phyloP scores from a whole-genome alignment of 805 yeast species.

The Monosporozyma aerobia region DNA sequence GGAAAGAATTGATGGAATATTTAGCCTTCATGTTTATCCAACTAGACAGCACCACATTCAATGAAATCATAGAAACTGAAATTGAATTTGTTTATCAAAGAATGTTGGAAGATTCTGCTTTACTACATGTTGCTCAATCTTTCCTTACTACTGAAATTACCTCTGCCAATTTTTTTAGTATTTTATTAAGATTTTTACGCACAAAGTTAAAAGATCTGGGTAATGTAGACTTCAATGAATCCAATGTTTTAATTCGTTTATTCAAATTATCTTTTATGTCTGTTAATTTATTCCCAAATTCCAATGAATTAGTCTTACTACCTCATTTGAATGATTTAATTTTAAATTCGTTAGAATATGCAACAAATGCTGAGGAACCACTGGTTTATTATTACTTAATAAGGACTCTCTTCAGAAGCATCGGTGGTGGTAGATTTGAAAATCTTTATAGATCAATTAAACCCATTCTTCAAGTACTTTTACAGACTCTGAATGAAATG shows the following conservation, averaged over 20 bases:
- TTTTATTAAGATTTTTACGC: constrained; percentile 66
- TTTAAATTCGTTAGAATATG: constrained; percentile 63
- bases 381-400: constrained; percentile 80
- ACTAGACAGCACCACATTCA: constrained; percentile 90
- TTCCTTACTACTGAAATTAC: constrained; percentile 92
- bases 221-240: constrained; percentile 62
- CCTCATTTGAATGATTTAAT: constrained; percentile 84
- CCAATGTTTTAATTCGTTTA: constrained; percentile 73
- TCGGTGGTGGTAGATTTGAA: constrained; percentile 96
- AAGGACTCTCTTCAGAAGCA: constrained; percentile 82
- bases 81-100: constrained; percentile 67
- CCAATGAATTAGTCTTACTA: constrained; percentile 77
- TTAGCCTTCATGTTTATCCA: constrained; percentile 90
- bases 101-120: constrained; percentile 73
- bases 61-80: constrained; percentile 79
- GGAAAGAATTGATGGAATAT: constrained; percentile 90
- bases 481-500: constrained; percentile 78
- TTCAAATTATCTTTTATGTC: constrained; percentile 95
- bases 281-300: constrained; percentile 78
- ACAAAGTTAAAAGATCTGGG: constrained; percentile 71
- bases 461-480: constrained; percentile 77
- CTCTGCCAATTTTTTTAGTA: constrained; percentile 82
- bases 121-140: constrained; percentile 86
- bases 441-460: constrained; percentile 83
- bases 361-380: constrained; percentile 86